Evolutionary conservation across 371 early-diverging fungal species (phyloP), one percentile per base, ranked within the genome.

Genomic region (Umbelopsis sp.): DNA sequence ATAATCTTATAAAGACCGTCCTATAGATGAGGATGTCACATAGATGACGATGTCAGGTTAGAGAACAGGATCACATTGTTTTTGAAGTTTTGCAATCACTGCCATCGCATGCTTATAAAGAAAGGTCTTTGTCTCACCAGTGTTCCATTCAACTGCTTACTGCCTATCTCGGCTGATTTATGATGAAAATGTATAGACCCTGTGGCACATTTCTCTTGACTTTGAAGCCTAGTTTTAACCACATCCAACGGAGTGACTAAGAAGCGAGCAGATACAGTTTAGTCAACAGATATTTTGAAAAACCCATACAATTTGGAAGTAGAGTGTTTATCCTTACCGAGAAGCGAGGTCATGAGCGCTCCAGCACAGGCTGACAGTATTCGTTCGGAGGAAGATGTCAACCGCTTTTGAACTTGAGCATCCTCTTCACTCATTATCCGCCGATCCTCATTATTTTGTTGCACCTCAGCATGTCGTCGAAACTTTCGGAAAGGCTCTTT

Each of bases 141-240:
- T 14, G 69, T 69, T 20, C 69, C 69, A n/a, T 46, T 69, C 12
- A 69, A 44, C 25, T 64, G 63, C n/a, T 52, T 32, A 48, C 25
- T 63, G 20, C 46, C 48, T 32, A 20, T 35, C 18, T 53, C 12
- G n/a, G 20, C 45, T 5, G 29, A 8, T 71, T 32, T n/a, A 77
- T 82, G 29, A 77, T 41, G 41, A 41, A 80, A 53, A 65, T 73
- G 62, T 72, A 74, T 57, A 62, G 69, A 62, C 11, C 70, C 12
- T 4, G 63, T 66, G 24, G 69, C 67, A 14, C 65, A 63, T 16
- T 52, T 51, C 62, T 86, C 70, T 77, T 94, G 88, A 80, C 91
- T 91, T 77, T 96, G 96, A 44, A 97, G 87, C 51, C 97, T 85
- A 4, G 97, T 94, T 83, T 96, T 96, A 70, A 95, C 93, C 18